Percentiles rank a stretch among this genome's conserved stretches.
Evolutionary conservation across 805 yeast genomes (phyloP).

Genomic region (Yamadazyma philogaea): DNA sequence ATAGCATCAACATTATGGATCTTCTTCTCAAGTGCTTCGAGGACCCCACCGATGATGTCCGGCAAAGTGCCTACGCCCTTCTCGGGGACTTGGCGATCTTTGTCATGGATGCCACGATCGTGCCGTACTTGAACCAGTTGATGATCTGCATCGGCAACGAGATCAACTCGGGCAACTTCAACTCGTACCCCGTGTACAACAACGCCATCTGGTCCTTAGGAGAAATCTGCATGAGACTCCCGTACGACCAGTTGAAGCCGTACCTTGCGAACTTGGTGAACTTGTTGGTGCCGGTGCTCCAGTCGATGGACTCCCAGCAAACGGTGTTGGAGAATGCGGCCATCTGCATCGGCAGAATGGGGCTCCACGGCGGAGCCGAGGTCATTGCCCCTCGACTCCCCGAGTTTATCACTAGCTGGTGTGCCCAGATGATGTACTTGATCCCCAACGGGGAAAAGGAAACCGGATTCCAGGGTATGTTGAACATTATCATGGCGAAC

Average conservation of each 20-base stretch:
- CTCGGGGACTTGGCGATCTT: slow-evolving; percentile 83
- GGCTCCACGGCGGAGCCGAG: slow-evolving; percentile 55
- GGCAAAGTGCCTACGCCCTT: slow-evolving; percentile 88
- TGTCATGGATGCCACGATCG: slow-evolving; percentile 44
- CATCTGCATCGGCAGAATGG: slow-evolving; percentile 84
- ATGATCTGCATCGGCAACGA: slow-evolving; percentile 69
- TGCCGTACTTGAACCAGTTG: slow-evolving; percentile 48
- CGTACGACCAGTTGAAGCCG: slow-evolving; percentile 45
- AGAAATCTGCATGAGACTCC: slow-evolving; percentile 66
- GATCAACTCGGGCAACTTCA: slow-evolving; percentile 50
- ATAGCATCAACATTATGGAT: slow-evolving; percentile 46
- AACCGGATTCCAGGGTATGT: slow-evolving; percentile 80
- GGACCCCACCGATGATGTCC: slow-evolving; percentile 79
- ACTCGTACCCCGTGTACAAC: slow-evolving; percentile 64
- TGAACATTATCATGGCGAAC: slow-evolving; percentile 59
- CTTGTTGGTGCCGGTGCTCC: slow-evolving; percentile 58
- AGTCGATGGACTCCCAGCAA: slow-evolving; percentile 50
- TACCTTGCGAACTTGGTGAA: slow-evolving; percentile 52
- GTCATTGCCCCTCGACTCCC: slow-evolving; percentile 55
- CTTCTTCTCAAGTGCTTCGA: slow-evolving; percentile 67
- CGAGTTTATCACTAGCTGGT: slow-evolving; percentile 65
- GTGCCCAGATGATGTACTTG: slow-evolving; percentile 59
- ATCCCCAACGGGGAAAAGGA: slow-evolving; percentile 87
- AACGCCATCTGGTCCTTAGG: slow-evolving; percentile 96
- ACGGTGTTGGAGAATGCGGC: slow-evolving; percentile 84